These are phyloP conservation scores for Pochonia chlamydosporia DNA, from an alignment of 2,329 filamentous ascomycete species.

Conservation along the genomic window DNA sequence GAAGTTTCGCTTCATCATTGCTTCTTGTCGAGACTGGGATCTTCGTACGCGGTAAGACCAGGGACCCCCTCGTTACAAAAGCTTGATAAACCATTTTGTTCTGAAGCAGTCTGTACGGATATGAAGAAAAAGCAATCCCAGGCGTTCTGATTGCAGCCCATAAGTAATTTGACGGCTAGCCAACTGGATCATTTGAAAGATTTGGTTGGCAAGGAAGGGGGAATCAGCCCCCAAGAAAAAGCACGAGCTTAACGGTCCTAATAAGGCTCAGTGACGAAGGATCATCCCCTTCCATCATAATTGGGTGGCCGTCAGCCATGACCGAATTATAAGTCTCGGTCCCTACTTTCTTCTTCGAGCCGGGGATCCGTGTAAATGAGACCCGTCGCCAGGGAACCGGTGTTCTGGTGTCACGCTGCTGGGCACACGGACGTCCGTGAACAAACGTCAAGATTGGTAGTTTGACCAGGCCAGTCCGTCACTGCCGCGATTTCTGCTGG, in stretches of 20 bases:
- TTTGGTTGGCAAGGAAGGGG: neutral
- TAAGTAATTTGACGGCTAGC: neutral
- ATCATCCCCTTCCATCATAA: neutral
- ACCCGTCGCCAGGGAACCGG: slow-evolving; percentile 4
- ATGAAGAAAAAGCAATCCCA: neutral
- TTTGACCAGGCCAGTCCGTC: neutral
- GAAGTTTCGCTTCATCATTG: neutral
- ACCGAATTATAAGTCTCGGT: neutral
- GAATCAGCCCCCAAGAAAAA: neutral
- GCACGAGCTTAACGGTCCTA: neutral
- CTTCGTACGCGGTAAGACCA: neutral
- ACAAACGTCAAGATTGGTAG: neutral
- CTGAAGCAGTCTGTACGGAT: neutral
- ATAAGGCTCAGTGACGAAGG: neutral
- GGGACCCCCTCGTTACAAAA: neutral
- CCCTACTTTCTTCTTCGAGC: too few species aligned
- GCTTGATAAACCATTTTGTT: neutral
- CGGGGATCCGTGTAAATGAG: neutral
- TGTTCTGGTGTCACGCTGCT: neutral
- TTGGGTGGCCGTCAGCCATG: neutral
- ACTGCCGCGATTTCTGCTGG: too few species aligned
- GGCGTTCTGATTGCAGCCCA: neutral
- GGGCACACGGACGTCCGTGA: neutral
- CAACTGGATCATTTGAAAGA: neutral
- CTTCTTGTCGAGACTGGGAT: neutral